Percentiles rank a stretch among this genome's conserved stretches.
phyloP scores from a whole-genome alignment of 331 rosid genomes.

The Cydonia oblonga region DNA sequence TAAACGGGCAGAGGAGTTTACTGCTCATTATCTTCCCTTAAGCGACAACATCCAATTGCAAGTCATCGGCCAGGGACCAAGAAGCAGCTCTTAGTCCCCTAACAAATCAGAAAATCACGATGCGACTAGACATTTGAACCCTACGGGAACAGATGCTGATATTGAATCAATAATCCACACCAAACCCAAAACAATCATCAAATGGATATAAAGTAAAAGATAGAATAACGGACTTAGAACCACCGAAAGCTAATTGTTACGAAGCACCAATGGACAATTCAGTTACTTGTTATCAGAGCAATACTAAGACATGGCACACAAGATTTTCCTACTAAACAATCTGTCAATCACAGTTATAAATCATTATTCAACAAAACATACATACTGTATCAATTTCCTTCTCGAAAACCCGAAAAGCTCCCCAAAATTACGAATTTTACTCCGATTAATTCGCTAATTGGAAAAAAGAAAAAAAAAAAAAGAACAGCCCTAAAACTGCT shows the following conservation, averaged over 20 bases:
- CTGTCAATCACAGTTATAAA: too few species aligned
- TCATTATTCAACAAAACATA: too few species aligned
- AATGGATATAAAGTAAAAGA: not conserved
- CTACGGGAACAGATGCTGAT: not conserved
- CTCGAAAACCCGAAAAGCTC: not conserved
- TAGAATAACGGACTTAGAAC: not conserved
- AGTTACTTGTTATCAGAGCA: not conserved
- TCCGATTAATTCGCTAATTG: not conserved
- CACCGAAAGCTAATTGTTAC: not conserved
- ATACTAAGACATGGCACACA: not conserved
- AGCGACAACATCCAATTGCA: conserved; percentile 3
- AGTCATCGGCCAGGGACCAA: conserved; percentile 50
- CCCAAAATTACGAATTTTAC: not conserved
- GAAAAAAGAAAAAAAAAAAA: too few species aligned
- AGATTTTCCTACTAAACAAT: too few species aligned
- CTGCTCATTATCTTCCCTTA: conserved; percentile 47
- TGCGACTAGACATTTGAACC: conserved; percentile 9
- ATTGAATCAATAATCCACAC: not conserved
- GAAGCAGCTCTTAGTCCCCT: conserved; percentile 48
- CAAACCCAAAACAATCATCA: not conserved
- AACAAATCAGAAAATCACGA: conserved; percentile 19
- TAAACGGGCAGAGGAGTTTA: conserved; percentile 37
- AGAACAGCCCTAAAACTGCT: not conserved
- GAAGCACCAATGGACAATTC: not conserved
- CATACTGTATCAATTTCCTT: too few species aligned